Evolutionary conservation across 2,329 filamentous ascomycete species (phyloP).

Genomic region (Botrytis aclada): DNA sequence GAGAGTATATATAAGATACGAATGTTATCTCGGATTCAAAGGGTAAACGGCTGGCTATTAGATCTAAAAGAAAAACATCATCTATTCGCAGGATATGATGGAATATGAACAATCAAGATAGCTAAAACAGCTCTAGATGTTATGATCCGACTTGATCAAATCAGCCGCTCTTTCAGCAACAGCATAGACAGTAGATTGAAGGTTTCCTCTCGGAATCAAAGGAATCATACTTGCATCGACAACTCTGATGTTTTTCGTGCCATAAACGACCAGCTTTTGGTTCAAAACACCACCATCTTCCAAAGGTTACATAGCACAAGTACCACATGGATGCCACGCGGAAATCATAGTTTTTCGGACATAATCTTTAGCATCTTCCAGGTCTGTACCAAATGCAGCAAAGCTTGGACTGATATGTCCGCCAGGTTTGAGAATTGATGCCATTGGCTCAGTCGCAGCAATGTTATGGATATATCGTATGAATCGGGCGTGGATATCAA

Average conservation of each 20-base stretch:
- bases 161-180: slow-evolving; percentile 27
- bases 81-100: neutral
- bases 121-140: neutral
- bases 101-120: neutral
- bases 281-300: slow-evolving; percentile 26
- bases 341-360: neutral
- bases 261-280: slow-evolving; percentile 24
- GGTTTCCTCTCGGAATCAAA: slow-evolving; percentile 22
- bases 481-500: slow-evolving; percentile 41
- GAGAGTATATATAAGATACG: neutral
- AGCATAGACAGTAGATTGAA: slow-evolving; percentile 23
- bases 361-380: slow-evolving; percentile 2
- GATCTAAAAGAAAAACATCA: neutral
- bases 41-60: no score
- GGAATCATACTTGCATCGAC: slow-evolving; percentile 30
- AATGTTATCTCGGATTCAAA: neutral
- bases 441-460: slow-evolving; percentile 35
- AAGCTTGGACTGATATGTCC: neutral
- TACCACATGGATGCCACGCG: slow-evolving; percentile 23
- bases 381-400: slow-evolving; percentile 1
- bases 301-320: slow-evolving; percentile 25
- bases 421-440: slow-evolving; percentile 35
- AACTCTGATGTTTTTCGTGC: slow-evolving; percentile 22
- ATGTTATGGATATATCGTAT: slow-evolving; percentile 38
- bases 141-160: slow-evolving; percentile 16